Evolutionary conservation across 345 rosid species (phyloP), one percentile per base, ranked within the genome.

Genomic region (Corymbia maculata): DNA sequence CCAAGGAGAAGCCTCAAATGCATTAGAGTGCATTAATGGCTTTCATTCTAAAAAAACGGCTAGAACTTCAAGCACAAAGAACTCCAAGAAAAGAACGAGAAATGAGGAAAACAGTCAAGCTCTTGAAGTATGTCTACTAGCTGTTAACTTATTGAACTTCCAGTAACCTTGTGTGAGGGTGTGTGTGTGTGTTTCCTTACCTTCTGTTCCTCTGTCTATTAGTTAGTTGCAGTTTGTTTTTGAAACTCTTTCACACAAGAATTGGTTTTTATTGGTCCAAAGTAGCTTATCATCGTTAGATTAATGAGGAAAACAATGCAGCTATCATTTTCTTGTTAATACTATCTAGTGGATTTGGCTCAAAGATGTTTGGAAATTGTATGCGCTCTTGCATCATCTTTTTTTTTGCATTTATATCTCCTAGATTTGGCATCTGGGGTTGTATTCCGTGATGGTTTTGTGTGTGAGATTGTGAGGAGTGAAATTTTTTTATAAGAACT

Each of bases 51-150:
- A 75, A n/a, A 51, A 68, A 53, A 47, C 53, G 84, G 8, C 32
- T 64, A 87, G 61, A 79, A 53, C 19, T 86, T 49, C 53, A 52
- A 32, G 49, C 53, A 26, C 79, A 16, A 91, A 70, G 85, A 88
- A 85, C 55, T 55, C 89, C 13, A 90, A 86, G 89, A 93, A 79
- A 89, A 87, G 70, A 79, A 91, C n/a, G 86, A 90, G 85, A 88
- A 91, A 86, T 87, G 89, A 42, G 88, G 51, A 44, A 51, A 90
- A 86, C 61, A 70, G 82, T 52, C 85, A 13, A 87, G 88, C 86
- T 59, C 55, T 84, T 16, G 88, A 90, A 21, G 93, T 92, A 92
- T 44, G 90, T 79, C 32, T 85, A 85, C 42, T 50, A 59, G 82
- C 82, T 75, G 26, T 75, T 75, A 75, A 75, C 82, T 75, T 44